Evolutionary conservation across 306 rosid genomes (phyloP).

Genomic region (Urtica urens): DNA sequence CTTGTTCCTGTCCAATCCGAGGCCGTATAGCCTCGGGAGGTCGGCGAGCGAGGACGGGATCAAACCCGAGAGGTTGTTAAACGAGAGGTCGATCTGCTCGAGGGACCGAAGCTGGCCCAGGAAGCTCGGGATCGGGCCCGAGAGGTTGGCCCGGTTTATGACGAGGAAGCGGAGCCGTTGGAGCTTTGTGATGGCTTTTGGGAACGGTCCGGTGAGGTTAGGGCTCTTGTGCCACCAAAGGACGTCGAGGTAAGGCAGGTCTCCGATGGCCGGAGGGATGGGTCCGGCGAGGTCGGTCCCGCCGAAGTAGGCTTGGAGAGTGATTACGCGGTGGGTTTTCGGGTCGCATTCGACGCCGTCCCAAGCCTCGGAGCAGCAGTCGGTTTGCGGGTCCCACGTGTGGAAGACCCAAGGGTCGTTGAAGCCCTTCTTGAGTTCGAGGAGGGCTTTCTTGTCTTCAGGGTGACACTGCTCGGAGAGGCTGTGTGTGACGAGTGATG

Average conservation of each 20-base stretch:
- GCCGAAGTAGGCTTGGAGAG: conserved; percentile 1
- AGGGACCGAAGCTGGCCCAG: neutral
- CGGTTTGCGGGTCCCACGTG: conserved; percentile 1
- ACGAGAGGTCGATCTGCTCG: neutral
- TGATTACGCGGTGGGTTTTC: neutral
- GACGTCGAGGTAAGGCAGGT: neutral
- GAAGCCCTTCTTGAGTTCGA: conserved; percentile 5
- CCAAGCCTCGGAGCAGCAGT: conserved; percentile 5
- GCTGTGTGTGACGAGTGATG: conserved; percentile 1
- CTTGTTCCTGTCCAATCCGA: conserved; percentile 30
- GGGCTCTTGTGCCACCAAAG: neutral
- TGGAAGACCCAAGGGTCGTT: conserved; percentile 4
- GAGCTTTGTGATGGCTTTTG: neutral
- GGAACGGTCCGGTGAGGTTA: conserved; percentile 5
- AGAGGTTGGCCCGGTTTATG: conserved; percentile 4
- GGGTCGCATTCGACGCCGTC: neutral
- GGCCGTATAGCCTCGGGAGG: neutral
- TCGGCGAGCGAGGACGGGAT: conserved; percentile 3
- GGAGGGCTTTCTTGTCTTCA: conserved; percentile 7
- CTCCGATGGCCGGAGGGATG: neutral
- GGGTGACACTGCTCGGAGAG: conserved; percentile 7
- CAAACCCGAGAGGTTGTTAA: conserved; percentile 3
- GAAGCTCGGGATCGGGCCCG: conserved; percentile 4
- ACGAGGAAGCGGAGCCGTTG: neutral
- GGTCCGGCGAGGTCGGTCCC: neutral